phyloP scores from a whole-genome alignment of 305 asterid genomes.

The Fraxinus latifolia region DNA sequence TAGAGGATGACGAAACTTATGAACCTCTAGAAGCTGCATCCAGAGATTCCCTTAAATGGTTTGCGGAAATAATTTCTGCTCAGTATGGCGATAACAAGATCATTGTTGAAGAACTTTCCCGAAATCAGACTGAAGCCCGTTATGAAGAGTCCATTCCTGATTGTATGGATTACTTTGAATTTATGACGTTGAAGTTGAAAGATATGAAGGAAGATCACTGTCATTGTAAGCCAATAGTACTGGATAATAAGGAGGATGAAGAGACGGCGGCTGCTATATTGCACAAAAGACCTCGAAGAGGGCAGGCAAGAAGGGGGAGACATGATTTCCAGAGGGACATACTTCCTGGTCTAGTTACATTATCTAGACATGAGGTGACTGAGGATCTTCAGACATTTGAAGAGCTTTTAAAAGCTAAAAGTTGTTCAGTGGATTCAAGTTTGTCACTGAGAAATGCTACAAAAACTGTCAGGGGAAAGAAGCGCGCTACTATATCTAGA shows the following conservation, averaged over 20 bases:
- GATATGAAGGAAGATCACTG: constrained; percentile 44
- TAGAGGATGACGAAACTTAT: constrained; percentile 4
- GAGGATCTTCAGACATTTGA: constrained; percentile 73
- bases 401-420: constrained; percentile 51
- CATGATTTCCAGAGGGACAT: constrained; percentile 73
- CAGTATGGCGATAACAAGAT: constrained; percentile 8
- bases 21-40: constrained; percentile 22
- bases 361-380: constrained; percentile 59
- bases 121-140: not conserved
- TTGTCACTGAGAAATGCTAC: constrained; percentile 27
- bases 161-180: constrained; percentile 67
- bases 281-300: constrained; percentile 41
- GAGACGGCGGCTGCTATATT: constrained; percentile 24
- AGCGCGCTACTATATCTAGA: constrained; percentile 29
- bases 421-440: constrained; percentile 32
- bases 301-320: constrained; percentile 61
- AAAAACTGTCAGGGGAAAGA: constrained; percentile 45
- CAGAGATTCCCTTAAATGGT: constrained; percentile 44
- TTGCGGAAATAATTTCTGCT: constrained; percentile 48
- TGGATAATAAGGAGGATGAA: constrained; percentile 25
- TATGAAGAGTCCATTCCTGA: constrained; percentile 37
- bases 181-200: constrained; percentile 62
- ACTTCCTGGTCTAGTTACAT: constrained; percentile 61
- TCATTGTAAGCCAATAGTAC: constrained; percentile 21
- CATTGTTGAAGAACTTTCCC: not conserved